Evolutionary conservation across 2,329 filamentous ascomycete genomes (phyloP), one percentile per base, ranked within the genome.

Genomic region (Fusarium secorum): DNA sequence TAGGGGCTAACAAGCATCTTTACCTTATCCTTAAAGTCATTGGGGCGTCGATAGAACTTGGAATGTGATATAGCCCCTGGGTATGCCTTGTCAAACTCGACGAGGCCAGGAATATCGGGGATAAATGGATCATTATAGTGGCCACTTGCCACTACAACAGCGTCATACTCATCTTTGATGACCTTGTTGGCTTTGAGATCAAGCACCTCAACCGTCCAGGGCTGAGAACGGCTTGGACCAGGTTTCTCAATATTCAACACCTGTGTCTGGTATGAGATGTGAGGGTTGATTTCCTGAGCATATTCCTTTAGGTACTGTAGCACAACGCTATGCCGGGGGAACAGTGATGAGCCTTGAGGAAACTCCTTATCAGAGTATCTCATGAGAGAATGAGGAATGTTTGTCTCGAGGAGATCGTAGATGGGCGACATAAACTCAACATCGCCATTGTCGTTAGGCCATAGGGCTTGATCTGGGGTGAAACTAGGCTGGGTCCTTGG

Each of bases 361-460:
- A 92, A 93, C 2, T 84, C 77, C 6, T 85, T 82, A 65, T 93
- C 90, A 1, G 88, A 88, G 75, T 88, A 94, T 15, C 85, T 83
- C 92, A 95, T 95, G 35, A 95, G 78, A 1, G 83, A 83, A 62
- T 91, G 86, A 0, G 92, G 91, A 38, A 95, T 92, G 78, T 95
- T 95, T 3, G 92, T 93, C 77, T 94, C 91, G 5, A 94, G 82
- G 17, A 83, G 81, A 55, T 91, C 88, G 77, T 94, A 94, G 48
- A 94, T 83, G 0, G 92, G 90, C 5, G 90, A 91, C n/a, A 91
- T 81, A 70, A 93, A 93, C 5, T 85, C 79, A 5, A 86, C 81
- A 35, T 71, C 71, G 3, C 58, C 58, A 22, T 64, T 60, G 4
- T 75, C 68, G 20, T 75, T 74, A n/a, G 77, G 64, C 60, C 68